These are phyloP conservation scores for Colletotrichum truncatum DNA, from an alignment of 2,329 filamentous ascomycete species.

Conservation along the genomic window DNA sequence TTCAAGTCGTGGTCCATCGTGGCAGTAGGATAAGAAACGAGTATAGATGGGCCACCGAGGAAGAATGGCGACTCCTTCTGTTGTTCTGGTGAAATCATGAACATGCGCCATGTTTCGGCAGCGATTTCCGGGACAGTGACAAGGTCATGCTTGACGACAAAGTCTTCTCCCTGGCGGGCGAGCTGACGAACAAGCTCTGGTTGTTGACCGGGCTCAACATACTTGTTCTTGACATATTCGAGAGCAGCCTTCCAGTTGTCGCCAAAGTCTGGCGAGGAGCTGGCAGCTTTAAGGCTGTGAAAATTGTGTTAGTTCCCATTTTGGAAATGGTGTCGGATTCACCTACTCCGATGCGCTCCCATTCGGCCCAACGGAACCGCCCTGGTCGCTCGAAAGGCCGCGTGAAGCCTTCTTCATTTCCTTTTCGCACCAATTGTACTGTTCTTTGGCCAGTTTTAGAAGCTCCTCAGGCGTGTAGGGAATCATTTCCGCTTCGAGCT, in stretches of 20 bases:
- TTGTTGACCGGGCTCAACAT: slow-evolving; percentile 63
- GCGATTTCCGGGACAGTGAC: slow-evolving; percentile 64
- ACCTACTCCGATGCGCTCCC: slow-evolving; percentile 2
- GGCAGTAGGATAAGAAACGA: slow-evolving; percentile 64
- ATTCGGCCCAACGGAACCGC: neutral
- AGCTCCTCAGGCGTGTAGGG: slow-evolving; percentile 67
- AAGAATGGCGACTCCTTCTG: slow-evolving; percentile 69
- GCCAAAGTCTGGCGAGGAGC: slow-evolving; percentile 37
- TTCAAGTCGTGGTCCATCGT: slow-evolving; percentile 63
- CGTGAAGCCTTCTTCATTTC: slow-evolving; percentile 62
- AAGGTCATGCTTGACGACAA: slow-evolving; percentile 62
- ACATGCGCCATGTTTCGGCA: slow-evolving; percentile 62
- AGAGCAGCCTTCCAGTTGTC: slow-evolving; percentile 62
- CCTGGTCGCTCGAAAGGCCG: slow-evolving; percentile 48
- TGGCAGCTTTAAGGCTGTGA: neutral
- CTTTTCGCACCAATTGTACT: slow-evolving; percentile 63
- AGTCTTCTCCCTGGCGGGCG: slow-evolving; percentile 59
- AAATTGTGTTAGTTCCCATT: neutral
- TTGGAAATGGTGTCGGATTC: neutral
- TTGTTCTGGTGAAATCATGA: slow-evolving; percentile 62
- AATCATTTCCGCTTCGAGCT: slow-evolving; percentile 66
- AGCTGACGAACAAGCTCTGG: slow-evolving; percentile 60
- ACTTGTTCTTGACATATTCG: slow-evolving; percentile 63
- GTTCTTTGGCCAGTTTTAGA: slow-evolving; percentile 56
- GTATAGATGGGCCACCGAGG: slow-evolving; percentile 62